Evolutionary conservation across 495 filamentous ascomycete species (phyloP).

Genomic region (Xylaria cubensis): DNA sequence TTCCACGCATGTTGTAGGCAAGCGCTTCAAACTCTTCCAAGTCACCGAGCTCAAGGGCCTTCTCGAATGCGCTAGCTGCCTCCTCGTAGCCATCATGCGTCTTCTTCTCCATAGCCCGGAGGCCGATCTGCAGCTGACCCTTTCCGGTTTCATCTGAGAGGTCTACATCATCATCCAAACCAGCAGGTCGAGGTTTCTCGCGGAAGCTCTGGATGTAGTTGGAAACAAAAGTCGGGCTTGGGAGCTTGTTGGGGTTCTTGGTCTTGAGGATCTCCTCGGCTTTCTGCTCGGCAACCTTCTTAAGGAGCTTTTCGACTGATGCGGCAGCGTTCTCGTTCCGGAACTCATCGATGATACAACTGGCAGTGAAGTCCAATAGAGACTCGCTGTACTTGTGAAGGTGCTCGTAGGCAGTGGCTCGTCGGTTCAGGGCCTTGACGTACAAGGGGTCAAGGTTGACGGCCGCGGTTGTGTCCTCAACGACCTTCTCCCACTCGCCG

Average conservation of each 20-base stretch:
- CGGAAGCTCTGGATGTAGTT: slow-evolving; percentile 99
- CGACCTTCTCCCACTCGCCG: slow-evolving; percentile 90
- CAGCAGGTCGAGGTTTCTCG: slow-evolving; percentile 74
- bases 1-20: slow-evolving; percentile 95
- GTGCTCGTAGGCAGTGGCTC: slow-evolving; percentile 96
- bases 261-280: slow-evolving; percentile 85
- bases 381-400: slow-evolving; percentile 89
- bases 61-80: slow-evolving; percentile 83
- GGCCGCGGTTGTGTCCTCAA: slow-evolving; percentile 95
- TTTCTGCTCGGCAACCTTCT: slow-evolving; percentile 96
- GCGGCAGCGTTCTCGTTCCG: slow-evolving; percentile 85
- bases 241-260: slow-evolving; percentile 68
- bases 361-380: slow-evolving; percentile 95
- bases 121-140: slow-evolving; percentile 81
- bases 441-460: slow-evolving; percentile 92
- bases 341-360: slow-evolving; percentile 98
- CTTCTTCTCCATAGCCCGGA: slow-evolving; percentile 80
- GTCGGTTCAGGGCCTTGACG: slow-evolving; percentile 94
- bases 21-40: slow-evolving; percentile 83
- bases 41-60: slow-evolving; percentile 80
- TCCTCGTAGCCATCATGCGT: slow-evolving; percentile 90
- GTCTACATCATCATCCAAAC: slow-evolving; percentile 79
- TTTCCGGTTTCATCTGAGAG: slow-evolving; percentile 79
- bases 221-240: slow-evolving; percentile 92
- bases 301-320: slow-evolving; percentile 89